Percentiles rank a stretch among this genome's conserved stretches.
phyloP scores from a whole-genome alignment of 495 filamentous ascomycete genomes.

The Diplogelasinospora grovesii region DNA sequence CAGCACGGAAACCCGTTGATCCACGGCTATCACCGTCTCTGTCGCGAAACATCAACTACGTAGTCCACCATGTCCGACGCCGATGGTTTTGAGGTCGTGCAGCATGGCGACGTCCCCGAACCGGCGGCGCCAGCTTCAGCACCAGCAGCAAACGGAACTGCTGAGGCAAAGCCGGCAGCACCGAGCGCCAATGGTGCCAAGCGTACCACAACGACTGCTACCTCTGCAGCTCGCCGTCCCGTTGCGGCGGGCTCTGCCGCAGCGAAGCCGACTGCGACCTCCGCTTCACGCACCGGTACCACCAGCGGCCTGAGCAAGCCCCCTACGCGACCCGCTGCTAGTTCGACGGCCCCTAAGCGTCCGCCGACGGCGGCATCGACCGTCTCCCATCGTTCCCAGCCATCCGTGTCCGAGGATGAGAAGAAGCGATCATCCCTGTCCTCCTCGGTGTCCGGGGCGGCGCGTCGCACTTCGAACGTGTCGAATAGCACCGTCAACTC shows the following conservation, averaged over 20 bases:
- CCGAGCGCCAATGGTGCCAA: constrained; percentile 20
- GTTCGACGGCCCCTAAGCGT: constrained; percentile 28
- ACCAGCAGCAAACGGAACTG: constrained; percentile 21
- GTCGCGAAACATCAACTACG: background rate
- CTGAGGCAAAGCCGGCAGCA: constrained; percentile 26
- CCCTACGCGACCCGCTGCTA: constrained; percentile 29
- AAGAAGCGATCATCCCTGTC: constrained; percentile 28
- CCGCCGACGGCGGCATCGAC: constrained; percentile 28
- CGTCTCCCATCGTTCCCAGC: constrained; percentile 32
- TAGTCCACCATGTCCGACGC: constrained; percentile 38
- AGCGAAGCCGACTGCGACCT: constrained; percentile 33
- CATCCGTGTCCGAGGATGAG: constrained; percentile 43
- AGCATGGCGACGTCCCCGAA: constrained; percentile 31
- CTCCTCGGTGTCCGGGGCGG: constrained; percentile 28
- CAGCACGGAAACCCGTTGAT: too few species aligned
- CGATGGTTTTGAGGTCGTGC: constrained; percentile 35
- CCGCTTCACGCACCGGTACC: constrained; percentile 30
- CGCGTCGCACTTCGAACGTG: constrained; percentile 35
- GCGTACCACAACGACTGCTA: constrained; percentile 16
- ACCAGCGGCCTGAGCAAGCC: constrained; percentile 28
- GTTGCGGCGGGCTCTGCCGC: constrained; percentile 17
- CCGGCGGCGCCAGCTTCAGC: constrained; percentile 11
- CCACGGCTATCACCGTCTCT: too few species aligned
- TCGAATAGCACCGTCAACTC: constrained; percentile 25
- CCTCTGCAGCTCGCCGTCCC: constrained; percentile 11